phyloP scores from a whole-genome alignment of 2,329 filamentous ascomycete genomes.

The Chaetothyriales sp. region DNA sequence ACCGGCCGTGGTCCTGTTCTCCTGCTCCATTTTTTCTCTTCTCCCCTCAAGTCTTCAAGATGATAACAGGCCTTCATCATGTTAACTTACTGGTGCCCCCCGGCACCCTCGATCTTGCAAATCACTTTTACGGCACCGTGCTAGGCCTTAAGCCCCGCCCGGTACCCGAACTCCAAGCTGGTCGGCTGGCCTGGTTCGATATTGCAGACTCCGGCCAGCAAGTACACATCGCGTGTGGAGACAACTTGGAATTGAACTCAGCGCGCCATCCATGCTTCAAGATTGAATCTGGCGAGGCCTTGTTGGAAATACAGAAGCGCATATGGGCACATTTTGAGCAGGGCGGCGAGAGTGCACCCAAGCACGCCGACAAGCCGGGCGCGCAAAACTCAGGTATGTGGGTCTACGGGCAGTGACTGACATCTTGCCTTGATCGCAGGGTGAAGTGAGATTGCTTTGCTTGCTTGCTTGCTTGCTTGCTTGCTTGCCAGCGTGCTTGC shows the following conservation, averaged over 20 bases:
- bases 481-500: no score
- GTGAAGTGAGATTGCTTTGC: neutral
- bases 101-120: conserved; percentile 38
- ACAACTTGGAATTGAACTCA: conserved; percentile 44
- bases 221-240: conserved; percentile 42
- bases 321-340: conserved; percentile 40
- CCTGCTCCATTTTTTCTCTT: neutral
- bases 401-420: neutral
- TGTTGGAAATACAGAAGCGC: conserved; percentile 34
- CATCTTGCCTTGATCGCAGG: conserved; percentile 12
- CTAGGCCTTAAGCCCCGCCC: conserved; percentile 40
- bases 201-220: conserved; percentile 13
- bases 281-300: conserved; percentile 34
- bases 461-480: no score
- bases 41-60: conserved; percentile 9
- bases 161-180: conserved; percentile 41
- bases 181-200: conserved; percentile 40
- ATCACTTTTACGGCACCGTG: conserved; percentile 42
- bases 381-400: conserved; percentile 29
- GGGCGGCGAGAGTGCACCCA: conserved; percentile 39
- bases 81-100: conserved; percentile 46
- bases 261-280: conserved; percentile 47
- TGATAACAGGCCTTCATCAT: conserved; percentile 44
- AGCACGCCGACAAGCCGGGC: conserved; percentile 43
- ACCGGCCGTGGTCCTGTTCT: neutral